Evolutionary conservation across 768 basidiomycete species (phyloP), one percentile per base, ranked within the genome.

Genomic region (Psilocybe azurescens): DNA sequence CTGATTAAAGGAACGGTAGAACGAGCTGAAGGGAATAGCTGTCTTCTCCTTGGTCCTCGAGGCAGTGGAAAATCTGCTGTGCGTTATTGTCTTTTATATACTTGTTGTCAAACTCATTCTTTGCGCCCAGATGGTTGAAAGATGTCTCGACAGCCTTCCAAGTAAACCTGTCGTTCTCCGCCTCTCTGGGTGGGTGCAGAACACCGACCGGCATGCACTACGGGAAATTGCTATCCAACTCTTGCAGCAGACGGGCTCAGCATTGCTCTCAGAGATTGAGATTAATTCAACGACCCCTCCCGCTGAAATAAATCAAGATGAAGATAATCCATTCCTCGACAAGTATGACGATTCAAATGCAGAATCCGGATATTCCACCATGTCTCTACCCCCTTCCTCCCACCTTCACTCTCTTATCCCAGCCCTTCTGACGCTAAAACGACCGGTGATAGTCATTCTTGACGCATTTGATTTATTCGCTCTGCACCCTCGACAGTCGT

Each of bases 381-480:
- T 80, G 33, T 73, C 81, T 9, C 74, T 91, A 3, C 87, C 89
- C 2, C 85, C 90, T 0, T 77, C 90, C 11, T 81, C 91, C 3
- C 89, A 92, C 64, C 81, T 94, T 24, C 89, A 91, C 14, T 81
- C 87, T 11, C 76, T 95, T 59, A 88, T 95, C 63, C 87, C 90
- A 13, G 74, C 90, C 20, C 80, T 97, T 0, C 89, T 94, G 3
- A 91, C 92, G 0, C 85, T 96, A 3, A 78, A 87, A 10, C 88
- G 89, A n/a, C 88, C 93, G 2, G 89, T 91, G 1, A 72, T 99
- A 51, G 81, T 99, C 39, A 76, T 98, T 46, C 82, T 99, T 1
- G 97, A 99, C 67, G 89, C 89, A 6, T 96, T 99, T 73, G 97
- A 99, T 72, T 83, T 95, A 29, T 99, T 99, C 73, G 89, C 94